Evolutionary conservation across 1,284 basidiomycete species (phyloP).

Genomic region (Moesziomyces sp.): DNA sequence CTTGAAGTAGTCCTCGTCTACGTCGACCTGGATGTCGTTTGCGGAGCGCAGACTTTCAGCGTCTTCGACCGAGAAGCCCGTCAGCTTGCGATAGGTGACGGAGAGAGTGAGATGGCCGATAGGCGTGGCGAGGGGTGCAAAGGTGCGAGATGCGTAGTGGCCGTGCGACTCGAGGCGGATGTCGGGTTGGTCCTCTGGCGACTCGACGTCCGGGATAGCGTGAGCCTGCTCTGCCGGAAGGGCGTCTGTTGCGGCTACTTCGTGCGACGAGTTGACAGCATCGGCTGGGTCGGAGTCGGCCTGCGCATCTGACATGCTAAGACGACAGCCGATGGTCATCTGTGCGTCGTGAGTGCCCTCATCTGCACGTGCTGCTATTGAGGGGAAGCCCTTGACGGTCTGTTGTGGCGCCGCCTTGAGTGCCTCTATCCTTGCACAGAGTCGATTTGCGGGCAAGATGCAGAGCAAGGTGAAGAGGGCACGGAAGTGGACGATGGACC

Average conservation of each 20-base stretch:
- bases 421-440: slow-evolving; percentile 47
- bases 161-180: background rate
- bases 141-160: slow-evolving; percentile 20
- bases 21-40: slow-evolving; percentile 33
- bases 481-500: slow-evolving; percentile 66
- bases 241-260: slow-evolving; percentile 9
- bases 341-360: slow-evolving; percentile 34
- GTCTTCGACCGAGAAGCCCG: slow-evolving; percentile 47
- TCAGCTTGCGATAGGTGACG: slow-evolving; percentile 46
- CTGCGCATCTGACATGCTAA: slow-evolving; percentile 24
- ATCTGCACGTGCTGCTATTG: slow-evolving; percentile 16
- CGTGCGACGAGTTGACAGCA: background rate
- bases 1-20: slow-evolving; percentile 59
- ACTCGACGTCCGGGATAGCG: background rate
- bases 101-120: slow-evolving; percentile 39
- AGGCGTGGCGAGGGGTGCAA: slow-evolving; percentile 29
- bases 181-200: background rate
- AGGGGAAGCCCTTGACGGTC: slow-evolving; percentile 10
- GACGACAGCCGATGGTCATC: slow-evolving; percentile 50
- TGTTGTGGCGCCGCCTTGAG: slow-evolving; percentile 9
- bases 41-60: slow-evolving; percentile 19
- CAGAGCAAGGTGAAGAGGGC: slow-evolving; percentile 60
- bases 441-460: slow-evolving; percentile 54
- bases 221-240: slow-evolving; percentile 9
- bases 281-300: background rate